Conservation (phyloP, 148 eudicot species). For the Camellia sinensis region DNA sequence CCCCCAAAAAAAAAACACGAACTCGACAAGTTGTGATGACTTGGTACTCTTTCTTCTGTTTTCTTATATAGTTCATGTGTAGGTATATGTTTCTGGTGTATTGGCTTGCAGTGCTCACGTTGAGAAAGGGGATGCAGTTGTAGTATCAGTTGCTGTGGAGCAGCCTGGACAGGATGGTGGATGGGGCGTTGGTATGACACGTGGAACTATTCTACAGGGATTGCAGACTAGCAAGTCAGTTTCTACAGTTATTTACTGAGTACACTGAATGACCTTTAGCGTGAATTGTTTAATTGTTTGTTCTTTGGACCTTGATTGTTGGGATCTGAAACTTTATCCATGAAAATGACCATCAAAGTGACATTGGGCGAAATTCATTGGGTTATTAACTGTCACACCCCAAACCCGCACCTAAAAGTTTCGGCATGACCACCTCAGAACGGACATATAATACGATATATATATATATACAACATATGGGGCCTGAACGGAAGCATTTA, state of each 20-base stretch:
- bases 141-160: constrained; percentile 87
- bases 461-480: not conserved
- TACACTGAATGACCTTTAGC: not conserved
- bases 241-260: not conserved
- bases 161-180: constrained; percentile 60
- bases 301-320: constrained; percentile 1
- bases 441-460: no score
- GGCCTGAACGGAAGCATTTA: not conserved
- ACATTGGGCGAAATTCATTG: not conserved
- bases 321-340: not conserved
- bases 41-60: constrained; percentile 11
- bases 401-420: no score
- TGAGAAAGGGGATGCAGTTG: constrained; percentile 86
- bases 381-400: not conserved
- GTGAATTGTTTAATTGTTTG: not conserved
- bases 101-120: constrained; percentile 93
- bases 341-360: not conserved
- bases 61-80: constrained; percentile 19
- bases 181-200: constrained; percentile 82
- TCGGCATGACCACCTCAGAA: no score
- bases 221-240: constrained; percentile 41
- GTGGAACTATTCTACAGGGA: constrained; percentile 79
- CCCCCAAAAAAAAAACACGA: not conserved
- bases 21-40: not conserved
- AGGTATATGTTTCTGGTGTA: constrained; percentile 90